Conservation (phyloP, 192 early-diverging fungal species). For the Coemansia sp. region DNA sequence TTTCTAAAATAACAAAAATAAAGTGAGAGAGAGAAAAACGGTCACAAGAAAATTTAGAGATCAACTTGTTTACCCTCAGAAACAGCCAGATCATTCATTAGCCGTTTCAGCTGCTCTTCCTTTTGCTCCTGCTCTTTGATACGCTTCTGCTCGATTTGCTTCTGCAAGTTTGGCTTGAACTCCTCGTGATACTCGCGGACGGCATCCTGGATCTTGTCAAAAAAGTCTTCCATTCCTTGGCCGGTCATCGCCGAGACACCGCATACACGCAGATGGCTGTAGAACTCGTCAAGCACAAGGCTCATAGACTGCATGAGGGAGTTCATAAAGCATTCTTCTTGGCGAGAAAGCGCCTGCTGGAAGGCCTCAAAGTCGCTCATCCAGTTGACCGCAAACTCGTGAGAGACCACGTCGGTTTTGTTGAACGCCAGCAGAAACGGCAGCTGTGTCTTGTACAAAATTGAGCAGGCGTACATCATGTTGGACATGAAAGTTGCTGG, state of each 20-base stretch:
- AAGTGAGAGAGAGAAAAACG: too few species aligned
- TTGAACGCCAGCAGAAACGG: constrained; percentile 96
- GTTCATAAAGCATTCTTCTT: constrained; percentile 85
- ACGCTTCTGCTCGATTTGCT: constrained; percentile 65
- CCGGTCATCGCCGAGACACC: constrained; percentile 93
- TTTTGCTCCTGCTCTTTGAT: constrained; percentile 62
- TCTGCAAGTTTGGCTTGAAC: constrained; percentile 82
- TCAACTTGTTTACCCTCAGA: constrained; percentile 46
- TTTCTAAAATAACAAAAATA: too few species aligned
- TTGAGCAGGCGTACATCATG: constrained; percentile 96
- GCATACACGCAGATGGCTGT: constrained; percentile 72
- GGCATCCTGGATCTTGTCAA: constrained; percentile 77
- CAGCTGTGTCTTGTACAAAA: constrained; percentile 96
- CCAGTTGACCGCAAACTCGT: constrained; percentile 91
- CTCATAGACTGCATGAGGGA: constrained; percentile 93
- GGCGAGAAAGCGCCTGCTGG: constrained; percentile 75
- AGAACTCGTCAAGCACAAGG: constrained; percentile 96
- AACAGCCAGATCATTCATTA: constrained; percentile 89
- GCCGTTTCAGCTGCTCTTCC: constrained; percentile 67
- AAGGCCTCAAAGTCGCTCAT: constrained; percentile 96
- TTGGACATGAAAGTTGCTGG: constrained; percentile 98
- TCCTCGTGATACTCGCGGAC: constrained; percentile 81
- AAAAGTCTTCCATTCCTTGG: constrained; percentile 85
- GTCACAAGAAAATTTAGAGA: neutral
- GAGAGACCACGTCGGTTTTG: constrained; percentile 89